phyloP scores from a whole-genome alignment of 768 basidiomycete genomes.

The Termitomyces sp. region DNA sequence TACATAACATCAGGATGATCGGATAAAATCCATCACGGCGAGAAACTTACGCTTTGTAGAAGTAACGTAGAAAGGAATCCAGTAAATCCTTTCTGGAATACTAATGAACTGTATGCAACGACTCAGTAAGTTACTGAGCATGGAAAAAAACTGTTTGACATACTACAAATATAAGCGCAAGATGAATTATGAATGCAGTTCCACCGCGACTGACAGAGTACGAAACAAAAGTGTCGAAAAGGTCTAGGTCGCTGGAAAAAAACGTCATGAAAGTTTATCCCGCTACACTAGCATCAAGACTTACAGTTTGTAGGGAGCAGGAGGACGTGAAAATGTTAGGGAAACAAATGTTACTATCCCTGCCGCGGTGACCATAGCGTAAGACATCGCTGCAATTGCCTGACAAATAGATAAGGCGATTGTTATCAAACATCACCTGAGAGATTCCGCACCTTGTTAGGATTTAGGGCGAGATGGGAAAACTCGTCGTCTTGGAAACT shows the following conservation, averaged over 20 bases:
- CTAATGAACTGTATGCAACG: conserved; percentile 7
- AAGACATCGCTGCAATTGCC: conserved; percentile 5
- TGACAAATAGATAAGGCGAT: background rate
- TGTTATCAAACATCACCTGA: background rate
- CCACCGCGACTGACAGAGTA: conserved; percentile 11
- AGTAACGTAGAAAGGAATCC: conserved; percentile 12
- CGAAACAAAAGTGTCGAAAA: conserved; percentile 10
- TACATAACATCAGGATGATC: background rate
- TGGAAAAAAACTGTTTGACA: background rate
- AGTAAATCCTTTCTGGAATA: conserved; percentile 9
- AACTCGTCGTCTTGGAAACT: conserved; percentile 7
- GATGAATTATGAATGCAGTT: conserved; percentile 5
- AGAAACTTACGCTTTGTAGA: conserved; percentile 9
- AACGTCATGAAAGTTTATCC: background rate
- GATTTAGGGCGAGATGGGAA: conserved; percentile 7
- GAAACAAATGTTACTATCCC: conserved; percentile 2
- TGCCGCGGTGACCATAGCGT: conserved; percentile 6
- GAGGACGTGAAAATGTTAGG: conserved; percentile 3
- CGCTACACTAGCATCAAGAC: background rate
- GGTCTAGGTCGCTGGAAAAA: conserved; percentile 2
- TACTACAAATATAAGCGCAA: conserved; percentile 13
- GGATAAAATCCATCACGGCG: background rate
- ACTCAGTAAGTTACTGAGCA: background rate
- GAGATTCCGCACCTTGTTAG: conserved; percentile 3
- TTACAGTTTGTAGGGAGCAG: conserved; percentile 9